Percentiles rank a stretch among this genome's conserved stretches.
These are phyloP conservation scores for Rostrohypoxylon terebratum DNA, from an alignment of 495 filamentous ascomycete genomes.

Conservation along the genomic window DNA sequence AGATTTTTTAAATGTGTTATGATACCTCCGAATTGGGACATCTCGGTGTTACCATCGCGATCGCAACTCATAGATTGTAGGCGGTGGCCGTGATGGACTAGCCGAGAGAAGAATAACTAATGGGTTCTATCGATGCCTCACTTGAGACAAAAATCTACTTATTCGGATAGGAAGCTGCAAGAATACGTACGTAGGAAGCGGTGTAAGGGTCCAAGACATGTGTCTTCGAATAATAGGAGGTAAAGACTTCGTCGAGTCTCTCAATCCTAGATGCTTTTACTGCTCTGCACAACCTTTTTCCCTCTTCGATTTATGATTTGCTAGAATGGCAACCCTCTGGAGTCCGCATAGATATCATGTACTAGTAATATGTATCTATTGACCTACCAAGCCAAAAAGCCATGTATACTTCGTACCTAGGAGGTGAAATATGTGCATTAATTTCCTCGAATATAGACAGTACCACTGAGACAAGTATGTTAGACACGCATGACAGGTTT, in stretches of 20 bases:
- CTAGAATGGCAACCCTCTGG: neutral
- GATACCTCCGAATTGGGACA: neutral
- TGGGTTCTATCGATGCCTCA: neutral
- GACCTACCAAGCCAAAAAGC: neutral
- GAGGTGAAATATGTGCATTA: no score
- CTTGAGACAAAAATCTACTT: neutral
- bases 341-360: neutral
- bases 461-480: neutral
- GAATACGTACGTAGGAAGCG: neutral
- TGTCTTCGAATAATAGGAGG: neutral
- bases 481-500: neutral
- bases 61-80: neutral
- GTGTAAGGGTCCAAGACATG: slow-evolving; percentile 7
- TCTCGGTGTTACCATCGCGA: neutral
- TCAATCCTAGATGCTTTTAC: neutral
- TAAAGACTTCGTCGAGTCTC: neutral
- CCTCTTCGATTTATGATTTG: neutral
- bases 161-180: neutral
- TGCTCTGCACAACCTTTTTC: neutral
- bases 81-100: neutral
- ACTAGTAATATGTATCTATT: neutral
- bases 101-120: neutral
- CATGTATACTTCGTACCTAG: neutral
- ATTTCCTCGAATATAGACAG: no score
- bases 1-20: neutral